Evolutionary conservation across 768 basidiomycete species (phyloP), one percentile per base, ranked within the genome.

Genomic region (Tubosaeta sp.): DNA sequence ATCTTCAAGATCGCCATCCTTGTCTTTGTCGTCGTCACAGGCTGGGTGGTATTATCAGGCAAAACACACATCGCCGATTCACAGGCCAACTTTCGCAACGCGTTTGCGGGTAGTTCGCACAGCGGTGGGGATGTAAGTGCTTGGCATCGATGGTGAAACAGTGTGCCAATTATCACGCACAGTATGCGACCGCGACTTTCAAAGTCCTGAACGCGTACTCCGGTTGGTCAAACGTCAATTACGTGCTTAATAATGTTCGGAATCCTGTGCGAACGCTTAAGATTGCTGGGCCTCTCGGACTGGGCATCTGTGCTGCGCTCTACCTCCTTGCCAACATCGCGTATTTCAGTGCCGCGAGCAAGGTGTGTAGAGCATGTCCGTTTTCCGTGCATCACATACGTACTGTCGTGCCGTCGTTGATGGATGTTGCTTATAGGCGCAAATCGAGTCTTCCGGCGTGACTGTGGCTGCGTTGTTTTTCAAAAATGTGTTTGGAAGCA

Each of bases 391-490:
- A 7, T 16, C 3, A 6, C 14, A 14, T 14, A 14, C 10, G 10
- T 32, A 32, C 12, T 16, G 11, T 19, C n/a, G 16, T 42, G 6
- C 29, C 38, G 21, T 34, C 18, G 12, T 21, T 7, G 12, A 27
- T 41, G 6, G 8, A 27, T 27, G 8, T 27, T n/a, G 9, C 27
- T 25, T 25, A 16, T 22, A 79, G 60, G 63, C 72, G 6, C 71
- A 81, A 52, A 81, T 84, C 30, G 48, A 70, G 29, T 63, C 71
- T 9, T 70, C 74, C 0, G 79, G 77, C 0, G 76, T 77, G 7
- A 81, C 79, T 0, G 80, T 83, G n/a, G 82, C 82, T 3, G 71
- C 79, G 0, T 59, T 83, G 29, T 84, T 83, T 61, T 84, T 84
- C 62, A 59, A 68, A 48, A 79, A 80, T 14, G 81, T 84, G 9